A percentile compares a stretch with the other conserved stretches of the same genome.
These are phyloP conservation scores for Rhodotorula taiwanensis DNA, from an alignment of 768 basidiomycete species.

Conservation along the genomic window DNA sequence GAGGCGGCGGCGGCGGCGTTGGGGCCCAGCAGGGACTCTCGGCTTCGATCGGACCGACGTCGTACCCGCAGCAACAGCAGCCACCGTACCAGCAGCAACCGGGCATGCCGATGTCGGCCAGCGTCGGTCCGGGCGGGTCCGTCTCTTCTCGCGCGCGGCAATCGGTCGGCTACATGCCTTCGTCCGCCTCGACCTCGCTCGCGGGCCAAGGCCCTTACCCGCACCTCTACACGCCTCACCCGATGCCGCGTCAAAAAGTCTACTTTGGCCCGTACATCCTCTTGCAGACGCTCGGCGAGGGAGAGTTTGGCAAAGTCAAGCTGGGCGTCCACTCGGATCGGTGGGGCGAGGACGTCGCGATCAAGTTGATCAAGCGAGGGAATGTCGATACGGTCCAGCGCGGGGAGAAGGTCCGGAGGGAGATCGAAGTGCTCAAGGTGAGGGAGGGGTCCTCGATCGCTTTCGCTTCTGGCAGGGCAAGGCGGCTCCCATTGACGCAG, in stretches of 20 bases:
- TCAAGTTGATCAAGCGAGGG: slow-evolving; percentile 88
- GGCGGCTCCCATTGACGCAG: not conserved
- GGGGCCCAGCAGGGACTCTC: not conserved
- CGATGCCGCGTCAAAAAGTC: slow-evolving; percentile 44
- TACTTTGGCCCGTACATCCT: slow-evolving; percentile 88
- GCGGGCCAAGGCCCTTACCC: slow-evolving; percentile 32
- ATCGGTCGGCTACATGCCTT: slow-evolving; percentile 30
- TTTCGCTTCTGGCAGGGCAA: not conserved
- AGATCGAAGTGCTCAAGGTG: slow-evolving; percentile 94
- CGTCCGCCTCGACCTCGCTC: not conserved
- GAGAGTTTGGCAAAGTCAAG: slow-evolving; percentile 98
- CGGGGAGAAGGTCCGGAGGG: slow-evolving; percentile 91
- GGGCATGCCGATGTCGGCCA: not conserved
- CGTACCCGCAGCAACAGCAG: not conserved
- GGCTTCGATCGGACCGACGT: not conserved
- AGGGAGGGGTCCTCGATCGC: slow-evolving; percentile 43
- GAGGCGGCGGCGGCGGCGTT: too few species aligned
- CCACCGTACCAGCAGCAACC: slow-evolving; percentile 7
- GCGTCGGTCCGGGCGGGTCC: slow-evolving; percentile 14
- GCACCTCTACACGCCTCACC: slow-evolving; percentile 36
- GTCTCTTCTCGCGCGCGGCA: slow-evolving; percentile 31
- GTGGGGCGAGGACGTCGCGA: slow-evolving; percentile 97
- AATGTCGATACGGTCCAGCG: slow-evolving; percentile 76
- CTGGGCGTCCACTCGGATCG: slow-evolving; percentile 77
- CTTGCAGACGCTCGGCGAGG: slow-evolving; percentile 92